These are phyloP conservation scores for Apiotrichum brassicae DNA, from an alignment of 1,284 basidiomycete genomes.

Conservation along the genomic window DNA sequence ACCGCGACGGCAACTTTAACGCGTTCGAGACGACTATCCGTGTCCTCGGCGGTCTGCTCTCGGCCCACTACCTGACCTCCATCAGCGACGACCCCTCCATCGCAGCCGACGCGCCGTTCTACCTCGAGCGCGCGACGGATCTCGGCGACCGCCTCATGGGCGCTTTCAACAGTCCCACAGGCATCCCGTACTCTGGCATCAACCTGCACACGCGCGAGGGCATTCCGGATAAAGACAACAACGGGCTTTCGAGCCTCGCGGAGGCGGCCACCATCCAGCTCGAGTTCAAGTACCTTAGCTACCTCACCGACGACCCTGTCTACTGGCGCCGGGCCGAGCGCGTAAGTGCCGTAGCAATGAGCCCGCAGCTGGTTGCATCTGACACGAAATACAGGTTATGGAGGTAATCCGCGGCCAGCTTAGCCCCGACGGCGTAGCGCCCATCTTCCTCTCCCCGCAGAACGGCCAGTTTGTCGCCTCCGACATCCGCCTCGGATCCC, in stretches of 20 bases:
- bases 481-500: constrained; percentile 80
- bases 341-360: constrained; percentile 43
- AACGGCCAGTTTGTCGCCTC: constrained; percentile 65
- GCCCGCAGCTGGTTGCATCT: neutral
- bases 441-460: constrained; percentile 72
- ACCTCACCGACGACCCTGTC: constrained; percentile 64
- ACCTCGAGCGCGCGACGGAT: constrained; percentile 68
- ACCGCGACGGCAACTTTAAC: constrained; percentile 73
- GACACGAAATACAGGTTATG: constrained; percentile 50
- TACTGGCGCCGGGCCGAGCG: constrained; percentile 80
- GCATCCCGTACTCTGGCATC: constrained; percentile 71
- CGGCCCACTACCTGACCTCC: constrained; percentile 64
- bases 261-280: constrained; percentile 79
- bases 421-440: constrained; percentile 65
- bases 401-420: constrained; percentile 50
- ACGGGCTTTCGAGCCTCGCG: constrained; percentile 68
- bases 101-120: constrained; percentile 56
- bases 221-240: constrained; percentile 60
- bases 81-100: constrained; percentile 45
- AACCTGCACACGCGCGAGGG: constrained; percentile 66
- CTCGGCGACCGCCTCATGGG: constrained; percentile 80
- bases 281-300: constrained; percentile 82
- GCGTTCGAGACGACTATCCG: constrained; percentile 90
- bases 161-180: constrained; percentile 72
- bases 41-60: constrained; percentile 72